Conservation (phyloP, 805 yeast genomes). For the Clavispora vitiphila region DNA sequence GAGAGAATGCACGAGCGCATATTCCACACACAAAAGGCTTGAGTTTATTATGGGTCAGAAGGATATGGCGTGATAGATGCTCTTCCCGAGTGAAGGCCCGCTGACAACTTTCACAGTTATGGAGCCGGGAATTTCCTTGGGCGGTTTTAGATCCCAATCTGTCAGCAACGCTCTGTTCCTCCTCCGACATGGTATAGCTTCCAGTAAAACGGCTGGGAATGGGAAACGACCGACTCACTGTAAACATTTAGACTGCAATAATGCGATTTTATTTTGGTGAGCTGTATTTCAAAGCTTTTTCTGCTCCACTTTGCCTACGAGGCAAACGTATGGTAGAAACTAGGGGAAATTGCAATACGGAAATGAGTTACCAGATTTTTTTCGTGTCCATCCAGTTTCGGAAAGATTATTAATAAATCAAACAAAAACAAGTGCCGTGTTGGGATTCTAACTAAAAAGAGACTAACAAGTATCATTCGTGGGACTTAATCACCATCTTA, state of each 20-base stretch:
- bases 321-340: too few relatives aligned
- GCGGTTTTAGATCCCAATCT: conserved; percentile 39
- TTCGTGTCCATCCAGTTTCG: too few relatives aligned
- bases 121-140: conserved; percentile 40
- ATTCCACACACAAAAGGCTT: conserved; percentile 42
- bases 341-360: neutral
- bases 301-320: neutral
- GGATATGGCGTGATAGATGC: conserved; percentile 38
- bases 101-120: conserved; percentile 36
- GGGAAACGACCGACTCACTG: neutral
- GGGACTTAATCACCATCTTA: neutral
- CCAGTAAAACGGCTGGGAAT: neutral
- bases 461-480: neutral
- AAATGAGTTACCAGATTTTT: too few relatives aligned
- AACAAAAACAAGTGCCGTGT: too few relatives aligned
- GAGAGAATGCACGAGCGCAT: conserved; percentile 38
- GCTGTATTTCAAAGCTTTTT: neutral
- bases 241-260: neutral
- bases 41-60: conserved; percentile 40
- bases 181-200: neutral
- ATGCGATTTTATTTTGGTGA: neutral
- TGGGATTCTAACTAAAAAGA: neutral
- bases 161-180: conserved; percentile 1
- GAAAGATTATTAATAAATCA: too few relatives aligned
- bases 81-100: conserved; percentile 45